A percentile compares a stretch with the other conserved stretches of the same genome.
Conservation (phyloP, 176 grass and related monocot genomes). For the Aechmea fasciata region DNA sequence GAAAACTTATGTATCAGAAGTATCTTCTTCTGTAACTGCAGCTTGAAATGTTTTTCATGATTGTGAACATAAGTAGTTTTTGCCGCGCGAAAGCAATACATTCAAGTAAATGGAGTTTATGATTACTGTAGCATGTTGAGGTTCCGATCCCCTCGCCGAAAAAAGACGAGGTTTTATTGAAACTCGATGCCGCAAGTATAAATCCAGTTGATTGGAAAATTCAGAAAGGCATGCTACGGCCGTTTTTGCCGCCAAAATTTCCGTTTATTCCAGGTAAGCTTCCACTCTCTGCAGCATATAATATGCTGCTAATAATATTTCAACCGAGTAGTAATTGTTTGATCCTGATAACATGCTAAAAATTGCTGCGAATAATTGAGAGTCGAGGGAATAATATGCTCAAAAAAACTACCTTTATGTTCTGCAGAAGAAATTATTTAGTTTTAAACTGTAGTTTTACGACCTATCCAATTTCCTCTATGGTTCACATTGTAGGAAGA, state of each 20-base stretch:
- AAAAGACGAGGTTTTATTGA: slow-evolving; percentile 33
- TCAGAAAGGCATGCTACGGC: slow-evolving; percentile 40
- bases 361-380: no score
- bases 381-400: no score
- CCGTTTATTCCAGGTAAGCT: slow-evolving; percentile 41
- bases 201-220: slow-evolving; percentile 43
- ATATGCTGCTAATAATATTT: background rate
- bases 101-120: background rate
- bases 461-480: no score
- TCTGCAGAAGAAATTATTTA: no score
- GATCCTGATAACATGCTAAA: no score
- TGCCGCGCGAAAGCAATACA: background rate
- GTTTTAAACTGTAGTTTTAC: no score
- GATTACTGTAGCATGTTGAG: slow-evolving; percentile 27
- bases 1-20: no score
- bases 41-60: no score
- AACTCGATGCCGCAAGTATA: slow-evolving; percentile 39
- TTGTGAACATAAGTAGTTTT: background rate
- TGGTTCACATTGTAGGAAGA: no score
- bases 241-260: slow-evolving; percentile 39
- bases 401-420: no score
- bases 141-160: slow-evolving; percentile 28
- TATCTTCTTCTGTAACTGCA: no score
- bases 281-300: background rate
- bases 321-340: background rate